Base-by-base conservation (phyloP, 257 asterid genomes). In the Solanum paucissectum region DNA sequence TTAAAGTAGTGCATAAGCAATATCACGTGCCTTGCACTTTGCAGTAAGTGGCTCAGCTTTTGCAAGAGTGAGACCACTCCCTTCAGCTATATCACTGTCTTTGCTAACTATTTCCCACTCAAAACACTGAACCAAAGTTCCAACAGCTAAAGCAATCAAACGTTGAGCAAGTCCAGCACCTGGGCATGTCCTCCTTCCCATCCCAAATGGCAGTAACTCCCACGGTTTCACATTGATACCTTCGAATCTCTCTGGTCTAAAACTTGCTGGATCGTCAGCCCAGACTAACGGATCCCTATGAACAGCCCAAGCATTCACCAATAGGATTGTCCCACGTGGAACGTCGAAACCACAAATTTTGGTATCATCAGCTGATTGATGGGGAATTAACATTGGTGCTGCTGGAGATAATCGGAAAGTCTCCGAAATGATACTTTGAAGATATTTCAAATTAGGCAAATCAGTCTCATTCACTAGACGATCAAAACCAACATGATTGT, bases 171-270 rank as follows among this genome's bases (percentile, higher is more conserved):
- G 86, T 33, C 87, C 87, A 25, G 58, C 69, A 36, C 89, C 91
- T 7, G 89, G 91, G 52, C 91, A 87, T 25, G 88, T 79, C 69
- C 88, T 87, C 25, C 91, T 87, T 7, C 90, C 90, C 87, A 89
- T 84, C 2, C 91, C 91, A 40, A 89, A 89, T 11, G 91, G 87
- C 64, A 89, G 1, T 20, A 89, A n/a, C 32, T 77, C 82, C 20
- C 87, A 64, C 0, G 85, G 40, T 33, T 81, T 87, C 23, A 76
- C 87, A 38, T 87, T 58, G 1, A n/a, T n/a, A 23, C 25, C 37
- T 87, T 89, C 90, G 25, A 89, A 89, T 37, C 88, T 68, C 87
- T 89, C 91, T 3, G 91, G 91, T 68, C 55, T 69, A 69, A 87
- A 89, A 27, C 83, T 85, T 34, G 3, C 69, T 1, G 88, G 90